These are phyloP conservation scores for Plantago coronopus DNA, from an alignment of 305 asterid genomes.

Conservation along the genomic window DNA sequence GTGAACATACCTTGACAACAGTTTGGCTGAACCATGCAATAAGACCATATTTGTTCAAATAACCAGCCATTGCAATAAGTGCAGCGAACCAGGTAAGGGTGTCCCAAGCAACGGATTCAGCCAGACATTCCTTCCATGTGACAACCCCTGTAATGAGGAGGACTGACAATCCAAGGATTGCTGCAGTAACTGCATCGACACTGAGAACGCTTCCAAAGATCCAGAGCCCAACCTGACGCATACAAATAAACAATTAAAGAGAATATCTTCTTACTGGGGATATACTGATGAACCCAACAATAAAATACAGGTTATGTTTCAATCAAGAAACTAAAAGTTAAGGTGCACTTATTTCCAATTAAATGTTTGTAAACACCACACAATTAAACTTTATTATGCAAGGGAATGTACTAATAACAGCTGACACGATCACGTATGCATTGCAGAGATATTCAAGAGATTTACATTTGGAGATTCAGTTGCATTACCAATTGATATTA, in stretches of 20 bases:
- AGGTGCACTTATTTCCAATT: no score
- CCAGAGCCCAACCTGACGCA: conserved; percentile 87
- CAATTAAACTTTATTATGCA: no score
- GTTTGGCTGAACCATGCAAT: conserved; percentile 97
- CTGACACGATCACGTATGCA: no score
- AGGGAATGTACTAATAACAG: no score
- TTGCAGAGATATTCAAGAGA: no score
- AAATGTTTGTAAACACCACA: no score
- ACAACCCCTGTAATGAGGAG: conserved; percentile 90
- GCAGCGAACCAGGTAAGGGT: conserved; percentile 99
- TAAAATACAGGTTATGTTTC: no score
- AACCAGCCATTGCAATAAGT: conserved; percentile 98
- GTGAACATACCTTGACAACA: conserved; percentile 66
- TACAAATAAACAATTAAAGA: background rate
- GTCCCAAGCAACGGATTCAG: conserved; percentile 99
- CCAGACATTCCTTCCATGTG: conserved; percentile 95
- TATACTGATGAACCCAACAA: no score
- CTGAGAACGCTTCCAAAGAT: conserved; percentile 66
- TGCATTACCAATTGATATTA: no score
- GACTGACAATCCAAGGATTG: conserved; percentile 86
- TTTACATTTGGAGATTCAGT: no score
- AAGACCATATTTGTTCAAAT: conserved; percentile 92
- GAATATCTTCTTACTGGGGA: no score
- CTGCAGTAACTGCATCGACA: conserved; percentile 96
- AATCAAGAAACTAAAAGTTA: no score